A percentile compares a stretch with the other conserved stretches of the same genome.
phyloP scores from a whole-genome alignment of 352 stramenopile genomes.

The Elongisporangium senticosum region DNA sequence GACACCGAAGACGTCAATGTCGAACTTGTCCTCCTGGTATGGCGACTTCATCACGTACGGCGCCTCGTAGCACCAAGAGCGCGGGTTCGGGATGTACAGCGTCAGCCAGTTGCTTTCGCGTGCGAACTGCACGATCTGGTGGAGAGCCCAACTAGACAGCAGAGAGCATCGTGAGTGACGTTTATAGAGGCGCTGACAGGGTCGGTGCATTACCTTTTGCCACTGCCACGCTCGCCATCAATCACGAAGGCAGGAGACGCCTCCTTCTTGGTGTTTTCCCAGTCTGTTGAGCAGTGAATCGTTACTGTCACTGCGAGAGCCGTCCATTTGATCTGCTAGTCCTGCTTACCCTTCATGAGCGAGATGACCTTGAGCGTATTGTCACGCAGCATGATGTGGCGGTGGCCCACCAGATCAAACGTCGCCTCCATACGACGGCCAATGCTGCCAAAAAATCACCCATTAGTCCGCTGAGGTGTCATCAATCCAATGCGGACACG shows the following conservation, averaged over 20 bases:
- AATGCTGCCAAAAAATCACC: constrained; percentile 22
- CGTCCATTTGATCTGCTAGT: neutral
- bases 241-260: constrained; percentile 58
- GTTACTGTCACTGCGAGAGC: neutral
- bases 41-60: constrained; percentile 84
- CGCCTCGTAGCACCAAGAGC: constrained; percentile 72
- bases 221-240: constrained; percentile 74
- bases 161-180: neutral
- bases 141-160: constrained; percentile 39
- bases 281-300: constrained; percentile 31
- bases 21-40: constrained; percentile 74
- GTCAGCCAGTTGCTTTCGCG: constrained; percentile 84
- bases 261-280: constrained; percentile 46
- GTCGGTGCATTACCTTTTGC: constrained; percentile 36
- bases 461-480: neutral
- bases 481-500: neutral
- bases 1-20: constrained; percentile 79
- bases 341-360: constrained; percentile 50
- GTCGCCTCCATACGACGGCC: constrained; percentile 64
- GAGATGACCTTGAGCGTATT: constrained; percentile 69
- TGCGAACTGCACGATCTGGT: constrained; percentile 86
- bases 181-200: no score
- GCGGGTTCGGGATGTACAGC: constrained; percentile 73
- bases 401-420: constrained; percentile 79
- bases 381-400: constrained; percentile 83